Conservation (phyloP, 2,329 filamentous ascomycete species). For the Furcasterigmium furcatum region DNA sequence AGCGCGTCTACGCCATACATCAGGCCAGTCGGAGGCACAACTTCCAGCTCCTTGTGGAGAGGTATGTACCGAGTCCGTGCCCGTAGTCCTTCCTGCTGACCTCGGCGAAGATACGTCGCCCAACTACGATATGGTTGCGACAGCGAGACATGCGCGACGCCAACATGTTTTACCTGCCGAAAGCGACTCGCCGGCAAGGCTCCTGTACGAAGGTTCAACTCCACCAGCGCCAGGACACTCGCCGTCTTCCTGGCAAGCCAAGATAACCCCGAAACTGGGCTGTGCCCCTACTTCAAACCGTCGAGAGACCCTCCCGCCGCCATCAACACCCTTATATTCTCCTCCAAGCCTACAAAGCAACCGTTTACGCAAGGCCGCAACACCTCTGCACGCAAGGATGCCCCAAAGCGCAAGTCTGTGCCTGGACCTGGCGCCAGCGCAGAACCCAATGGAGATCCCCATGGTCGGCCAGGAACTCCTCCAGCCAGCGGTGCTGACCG, state of each 20-base stretch:
- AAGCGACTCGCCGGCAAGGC: slow-evolving; percentile 62
- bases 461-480: too few relatives aligned
- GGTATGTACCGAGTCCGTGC: slow-evolving; percentile 40
- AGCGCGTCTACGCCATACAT: slow-evolving; percentile 58
- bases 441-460: too few relatives aligned
- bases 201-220: slow-evolving; percentile 75
- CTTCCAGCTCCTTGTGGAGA: slow-evolving; percentile 66
- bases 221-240: slow-evolving; percentile 76
- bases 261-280: slow-evolving; percentile 67
- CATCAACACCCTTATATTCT: slow-evolving; percentile 44
- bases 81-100: slow-evolving; percentile 11
- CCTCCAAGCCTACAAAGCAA: slow-evolving; percentile 19
- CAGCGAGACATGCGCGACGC: slow-evolving; percentile 62
- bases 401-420: not conserved
- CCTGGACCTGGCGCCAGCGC: too few relatives aligned
- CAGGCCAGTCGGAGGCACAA: slow-evolving; percentile 58
- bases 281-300: slow-evolving; percentile 56
- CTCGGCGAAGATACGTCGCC: slow-evolving; percentile 60
- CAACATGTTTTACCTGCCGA: slow-evolving; percentile 79
- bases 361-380: slow-evolving; percentile 11
- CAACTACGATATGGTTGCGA: slow-evolving; percentile 83
- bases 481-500: too few relatives aligned
- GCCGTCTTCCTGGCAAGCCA: slow-evolving; percentile 79
- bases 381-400: slow-evolving; percentile 5
- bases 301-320: slow-evolving; percentile 41